Conservation (phyloP, 345 rosid genomes). For the Stellera chamaejasme region DNA sequence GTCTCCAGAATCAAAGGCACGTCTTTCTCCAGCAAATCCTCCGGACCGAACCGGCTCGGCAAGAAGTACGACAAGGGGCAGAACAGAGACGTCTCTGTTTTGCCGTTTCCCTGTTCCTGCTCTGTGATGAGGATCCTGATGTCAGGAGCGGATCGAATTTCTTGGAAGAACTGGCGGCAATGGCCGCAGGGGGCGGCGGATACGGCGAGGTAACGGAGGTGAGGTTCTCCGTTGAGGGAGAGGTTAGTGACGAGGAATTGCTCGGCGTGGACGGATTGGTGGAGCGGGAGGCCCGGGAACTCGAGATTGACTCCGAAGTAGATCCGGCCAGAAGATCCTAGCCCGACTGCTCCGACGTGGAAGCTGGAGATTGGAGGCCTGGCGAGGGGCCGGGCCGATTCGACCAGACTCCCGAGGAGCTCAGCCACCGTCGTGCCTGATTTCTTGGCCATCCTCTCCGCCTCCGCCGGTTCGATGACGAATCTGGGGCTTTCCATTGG, state of each 20-base stretch:
- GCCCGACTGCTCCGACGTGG: conserved; percentile 75
- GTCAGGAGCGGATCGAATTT: conserved; percentile 60
- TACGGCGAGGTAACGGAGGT: conserved; percentile 55
- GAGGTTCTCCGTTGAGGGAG: conserved; percentile 50
- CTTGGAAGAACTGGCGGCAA: conserved; percentile 97
- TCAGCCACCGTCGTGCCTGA: conserved; percentile 40
- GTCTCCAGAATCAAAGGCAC: conserved; percentile 63
- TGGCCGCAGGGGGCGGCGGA: conserved; percentile 98
- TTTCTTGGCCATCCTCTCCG: conserved; percentile 52
- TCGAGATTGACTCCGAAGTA: conserved; percentile 83
- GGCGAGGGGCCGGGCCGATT: conserved; percentile 52
- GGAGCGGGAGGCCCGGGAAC: conserved; percentile 88
- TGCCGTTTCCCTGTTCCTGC: conserved; percentile 8
- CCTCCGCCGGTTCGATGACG: conserved; percentile 60
- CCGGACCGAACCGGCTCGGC: conserved; percentile 85
- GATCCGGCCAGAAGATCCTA: conserved; percentile 86
- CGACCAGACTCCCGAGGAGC: conserved; percentile 66
- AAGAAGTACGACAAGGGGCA: conserved; percentile 34
- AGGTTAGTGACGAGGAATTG: conserved; percentile 92
- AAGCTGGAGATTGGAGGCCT: conserved; percentile 80
- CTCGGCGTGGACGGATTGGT: conserved; percentile 91
- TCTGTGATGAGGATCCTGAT: conserved; percentile 44
- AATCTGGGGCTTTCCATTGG: conserved; percentile 49
- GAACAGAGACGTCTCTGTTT: conserved; percentile 16
- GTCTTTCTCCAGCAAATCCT: conserved; percentile 51